Evolutionary conservation across 2,329 filamentous ascomycete genomes (phyloP).

Genomic region (Nemania sp.): DNA sequence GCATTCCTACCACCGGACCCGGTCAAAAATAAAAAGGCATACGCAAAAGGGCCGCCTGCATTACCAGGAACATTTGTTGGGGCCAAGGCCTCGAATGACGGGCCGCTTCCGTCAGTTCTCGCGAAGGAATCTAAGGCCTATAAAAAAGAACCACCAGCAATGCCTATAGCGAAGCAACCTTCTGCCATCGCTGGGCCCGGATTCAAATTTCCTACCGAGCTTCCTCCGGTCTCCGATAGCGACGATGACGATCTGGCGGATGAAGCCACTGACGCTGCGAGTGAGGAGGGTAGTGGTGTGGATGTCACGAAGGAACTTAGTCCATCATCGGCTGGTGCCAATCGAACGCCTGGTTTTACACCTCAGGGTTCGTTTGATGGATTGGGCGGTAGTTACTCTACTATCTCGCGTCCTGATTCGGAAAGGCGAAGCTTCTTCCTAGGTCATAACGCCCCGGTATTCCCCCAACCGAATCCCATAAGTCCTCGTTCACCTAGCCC

Average conservation of each 20-base stretch:
- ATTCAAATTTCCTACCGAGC: conserved; percentile 39
- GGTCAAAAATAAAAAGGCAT: conserved; percentile 38
- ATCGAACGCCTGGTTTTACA: conserved; percentile 55
- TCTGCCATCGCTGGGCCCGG: conserved; percentile 31
- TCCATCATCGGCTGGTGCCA: conserved; percentile 49
- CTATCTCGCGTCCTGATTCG: conserved; percentile 50
- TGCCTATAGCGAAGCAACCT: conserved; percentile 31
- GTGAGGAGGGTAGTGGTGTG: conserved; percentile 64
- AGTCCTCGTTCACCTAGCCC: conserved; percentile 76
- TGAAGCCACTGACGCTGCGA: conserved; percentile 50
- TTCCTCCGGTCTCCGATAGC: conserved; percentile 38
- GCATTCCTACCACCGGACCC: conserved; percentile 48
- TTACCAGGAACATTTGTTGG: conserved; percentile 39
- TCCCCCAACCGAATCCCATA: conserved; percentile 57
- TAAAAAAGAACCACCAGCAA: conserved; percentile 33
- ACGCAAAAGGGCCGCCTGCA: conserved; percentile 42
- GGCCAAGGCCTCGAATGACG: conserved; percentile 36
- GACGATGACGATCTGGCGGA: conserved; percentile 45
- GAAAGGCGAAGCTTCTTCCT: conserved; percentile 55
- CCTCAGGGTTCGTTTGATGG: conserved; percentile 62
- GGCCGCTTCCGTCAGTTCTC: conserved; percentile 47
- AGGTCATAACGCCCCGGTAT: conserved; percentile 52
- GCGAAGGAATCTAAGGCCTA: conserved; percentile 39
- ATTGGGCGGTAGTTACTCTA: conserved; percentile 51
- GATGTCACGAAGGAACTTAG: conserved; percentile 68